phyloP scores from a whole-genome alignment of 108 stramenopile genomes.

The Mayamaea pseudoterrestris region DNA sequence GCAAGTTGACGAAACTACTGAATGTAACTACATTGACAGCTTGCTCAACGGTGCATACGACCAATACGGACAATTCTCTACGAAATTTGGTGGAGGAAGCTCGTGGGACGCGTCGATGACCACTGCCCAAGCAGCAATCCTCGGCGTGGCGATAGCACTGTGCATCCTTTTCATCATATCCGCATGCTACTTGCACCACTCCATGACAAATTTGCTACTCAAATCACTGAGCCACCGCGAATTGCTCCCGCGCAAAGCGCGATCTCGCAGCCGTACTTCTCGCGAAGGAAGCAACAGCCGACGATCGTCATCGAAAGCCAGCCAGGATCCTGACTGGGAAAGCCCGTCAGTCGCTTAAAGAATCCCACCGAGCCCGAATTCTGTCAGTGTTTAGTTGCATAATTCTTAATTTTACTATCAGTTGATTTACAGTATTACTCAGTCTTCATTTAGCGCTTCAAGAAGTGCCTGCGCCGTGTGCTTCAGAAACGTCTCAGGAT shows the following conservation, averaged over 20 bases:
- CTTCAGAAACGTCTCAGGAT: slow-evolving; percentile 9
- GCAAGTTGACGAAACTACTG: slow-evolving; percentile 2
- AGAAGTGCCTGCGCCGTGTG: slow-evolving; percentile 10
- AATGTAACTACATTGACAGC: slow-evolving; percentile 45
- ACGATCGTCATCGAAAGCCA: too few relatives aligned
- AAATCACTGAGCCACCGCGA: slow-evolving; percentile 39
- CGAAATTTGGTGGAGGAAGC: neutral
- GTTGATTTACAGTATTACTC: too few relatives aligned
- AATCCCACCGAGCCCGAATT: too few relatives aligned
- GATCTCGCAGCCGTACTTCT: too few relatives aligned
- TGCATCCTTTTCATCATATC: slow-evolving; percentile 25
- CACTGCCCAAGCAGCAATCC: slow-evolving; percentile 12
- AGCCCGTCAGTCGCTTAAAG: too few relatives aligned
- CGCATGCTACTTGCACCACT: slow-evolving; percentile 46
- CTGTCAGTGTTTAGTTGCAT: too few relatives aligned
- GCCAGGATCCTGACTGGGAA: too few relatives aligned
- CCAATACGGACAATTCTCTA: slow-evolving; percentile 18
- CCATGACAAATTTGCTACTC: slow-evolving; percentile 49
- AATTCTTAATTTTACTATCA: too few relatives aligned
- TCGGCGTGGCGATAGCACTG: slow-evolving; percentile 13
- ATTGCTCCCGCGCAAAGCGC: slow-evolving; percentile 38
- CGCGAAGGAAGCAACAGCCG: too few relatives aligned
- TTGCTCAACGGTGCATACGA: slow-evolving; percentile 41
- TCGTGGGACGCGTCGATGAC: slow-evolving; percentile 13
- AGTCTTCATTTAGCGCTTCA: slow-evolving; percentile 3